Evolutionary conservation across 192 early-diverging fungal species (phyloP), one percentile per base, ranked within the genome.

Genomic region (Entomortierella chlamydospora): DNA sequence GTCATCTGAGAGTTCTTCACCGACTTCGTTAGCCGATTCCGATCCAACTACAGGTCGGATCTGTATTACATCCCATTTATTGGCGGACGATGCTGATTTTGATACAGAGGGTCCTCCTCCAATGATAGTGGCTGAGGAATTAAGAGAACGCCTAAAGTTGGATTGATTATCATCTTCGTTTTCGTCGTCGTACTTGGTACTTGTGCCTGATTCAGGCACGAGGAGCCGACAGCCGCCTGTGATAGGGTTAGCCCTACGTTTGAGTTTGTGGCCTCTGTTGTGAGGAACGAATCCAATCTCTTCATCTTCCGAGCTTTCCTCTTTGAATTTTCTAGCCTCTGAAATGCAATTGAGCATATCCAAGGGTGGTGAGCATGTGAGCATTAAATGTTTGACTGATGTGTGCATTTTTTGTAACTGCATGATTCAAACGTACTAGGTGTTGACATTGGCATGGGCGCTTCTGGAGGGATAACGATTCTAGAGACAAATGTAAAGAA

Each of bases 261-360:
- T 92, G 64, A 92, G 85, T 83, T 92, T 92, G 80, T 92, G 86
- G 43, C 91, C 91, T 10, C 91, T 76, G 70, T 92, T 92, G 62
- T 89, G 88, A 31, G 91, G 90, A 31, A 84, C 82, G 1, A 87
- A 61, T 41, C 88, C 88, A 51, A 87, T 66, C 51, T 84, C 83
- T 56, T 81, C 68, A 30, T 83, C 71, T 23, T 69, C 72, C 18
- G 57, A 62, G 22, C 34, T 64, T 4, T 34, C 70, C 1, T 83
- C 83, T 42, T 69, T 59, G 8, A 70, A 28, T 49, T 79, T 79
- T 33, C 68, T 58, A 18, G 63, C 68, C 2, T 51, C 76, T 79
- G n/a, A n/a, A n/a, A n/a, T n/a, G n/a, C n/a, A 70, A 12, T 17
- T 50, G 12, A 61, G 15, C 28, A 30, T 34, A 13, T 10, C 29